A percentile compares a stretch with the other conserved stretches of the same genome.
phyloP scores from a whole-genome alignment of 805 yeast species.

The Cyberlindnera galapagoensis region DNA sequence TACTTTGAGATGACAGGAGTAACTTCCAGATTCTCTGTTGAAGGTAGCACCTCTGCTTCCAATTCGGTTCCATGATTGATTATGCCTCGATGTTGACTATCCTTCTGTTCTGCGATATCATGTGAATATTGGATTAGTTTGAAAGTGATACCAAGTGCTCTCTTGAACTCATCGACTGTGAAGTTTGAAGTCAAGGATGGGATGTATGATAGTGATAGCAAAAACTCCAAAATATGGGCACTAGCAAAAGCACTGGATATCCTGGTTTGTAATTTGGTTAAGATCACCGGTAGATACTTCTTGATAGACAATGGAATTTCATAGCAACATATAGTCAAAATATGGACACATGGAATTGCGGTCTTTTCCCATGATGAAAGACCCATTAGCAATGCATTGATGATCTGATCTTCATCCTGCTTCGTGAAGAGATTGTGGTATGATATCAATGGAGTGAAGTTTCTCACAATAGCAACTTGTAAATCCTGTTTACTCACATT shows the following conservation, averaged over 20 bases:
- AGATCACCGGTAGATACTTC: constrained; percentile 58
- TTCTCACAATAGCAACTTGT: constrained; percentile 58
- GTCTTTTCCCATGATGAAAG: constrained; percentile 73
- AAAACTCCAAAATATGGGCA: constrained; percentile 70
- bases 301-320: constrained; percentile 72
- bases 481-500: constrained; percentile 51
- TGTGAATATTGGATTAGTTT: constrained; percentile 67
- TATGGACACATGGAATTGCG: constrained; percentile 71
- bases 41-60: constrained; percentile 46
- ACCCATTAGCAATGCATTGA: constrained; percentile 53
- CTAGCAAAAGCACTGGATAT: constrained; percentile 64
- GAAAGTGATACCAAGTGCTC: constrained; percentile 80
- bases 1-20: constrained; percentile 53
- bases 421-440: constrained; percentile 49
- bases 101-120: constrained; percentile 32
- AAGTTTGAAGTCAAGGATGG: constrained; percentile 66
- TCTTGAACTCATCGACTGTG: constrained; percentile 67
- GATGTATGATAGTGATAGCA: constrained; percentile 56
- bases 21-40: constrained; percentile 40
- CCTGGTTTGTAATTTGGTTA: constrained; percentile 69
- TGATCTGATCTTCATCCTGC: constrained; percentile 55
- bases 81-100: constrained; percentile 25
- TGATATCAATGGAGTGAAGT: constrained; percentile 55
- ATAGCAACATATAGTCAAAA: constrained; percentile 70
- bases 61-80: constrained; percentile 35